Evolutionary conservation across 75 land plant genomes (phyloP), one percentile per base, ranked within the genome.

Genomic region (Pinus tabuliformis): DNA sequence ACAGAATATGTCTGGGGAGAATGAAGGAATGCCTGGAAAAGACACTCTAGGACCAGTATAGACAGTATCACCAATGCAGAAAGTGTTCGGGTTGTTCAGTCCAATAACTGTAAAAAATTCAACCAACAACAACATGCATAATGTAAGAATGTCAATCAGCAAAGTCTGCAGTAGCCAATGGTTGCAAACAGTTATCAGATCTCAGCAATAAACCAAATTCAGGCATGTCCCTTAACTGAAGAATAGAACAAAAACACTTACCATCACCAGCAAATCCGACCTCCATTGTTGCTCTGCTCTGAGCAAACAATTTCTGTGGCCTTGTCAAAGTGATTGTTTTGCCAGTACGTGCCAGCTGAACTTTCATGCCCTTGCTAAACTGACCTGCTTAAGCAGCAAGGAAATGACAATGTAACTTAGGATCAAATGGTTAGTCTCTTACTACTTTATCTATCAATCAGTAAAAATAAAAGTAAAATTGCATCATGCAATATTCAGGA

Each of bases 301-400:
- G 88, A 33, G 86, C 88, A 80, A 86, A 86, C 82, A 86, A 84
- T 59, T 86, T 86, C 60, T 86, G 88, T 73, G 88, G 88, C 75
- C 88, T 79, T 62, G 88, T 86, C 57, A 86, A 64, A 24, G 88
- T 49, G 60, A 83, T 56, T 17, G 82, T 80, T 80, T 80, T 86
- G 17, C 88, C 86, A 63, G 87, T 86, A 37, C 88, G 73, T 9
- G 88, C 85, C 17, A 86, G 49, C 54, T 86, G 88, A 21, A 86
- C 88, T 79, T 86, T 86, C 88, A 86, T 86, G 72, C 88, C 87
- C 64, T 86, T 86, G 22, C 15, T 77, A 58, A 86, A 86, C 65
- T 84, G 82, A 56, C 88, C 86, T 84, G 84, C 61, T 33, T 45
- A 54, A 77, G 17, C 36, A 13, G 26, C 14, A n/a, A 56, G 74